Conservation (phyloP, 768 basidiomycete genomes). For the Tricholoma terreum region DNA sequence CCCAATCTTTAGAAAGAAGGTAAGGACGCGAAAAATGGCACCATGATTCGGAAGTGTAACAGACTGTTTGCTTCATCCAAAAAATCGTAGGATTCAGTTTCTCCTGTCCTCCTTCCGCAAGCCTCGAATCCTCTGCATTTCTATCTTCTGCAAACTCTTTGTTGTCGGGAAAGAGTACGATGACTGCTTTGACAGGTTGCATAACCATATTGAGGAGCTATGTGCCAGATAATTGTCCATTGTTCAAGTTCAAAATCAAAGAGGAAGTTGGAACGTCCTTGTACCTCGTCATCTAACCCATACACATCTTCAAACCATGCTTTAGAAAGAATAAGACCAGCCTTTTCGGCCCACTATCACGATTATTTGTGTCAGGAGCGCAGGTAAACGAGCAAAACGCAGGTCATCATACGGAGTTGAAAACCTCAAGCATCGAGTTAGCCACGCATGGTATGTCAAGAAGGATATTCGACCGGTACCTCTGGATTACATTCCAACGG, state of each 20-base stretch:
- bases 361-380: not conserved
- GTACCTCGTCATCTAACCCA: constrained; percentile 66
- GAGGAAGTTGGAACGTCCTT: not conserved
- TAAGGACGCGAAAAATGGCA: not conserved
- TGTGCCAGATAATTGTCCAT: not conserved
- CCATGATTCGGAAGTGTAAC: constrained; percentile 10
- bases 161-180: constrained; percentile 72
- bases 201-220: constrained; percentile 72
- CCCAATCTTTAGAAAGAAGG: constrained; percentile 46
- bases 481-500: constrained; percentile 4
- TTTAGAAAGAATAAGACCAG: not conserved
- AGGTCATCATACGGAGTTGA: not conserved
- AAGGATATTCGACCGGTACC: not conserved
- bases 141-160: not conserved
- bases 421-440: not conserved
- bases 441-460: not conserved
- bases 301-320: constrained; percentile 67
- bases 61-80: constrained; percentile 90
- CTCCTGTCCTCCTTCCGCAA: not conserved
- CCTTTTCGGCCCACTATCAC: constrained; percentile 1
- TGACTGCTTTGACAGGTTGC: constrained; percentile 74
- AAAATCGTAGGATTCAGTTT: constrained; percentile 43
- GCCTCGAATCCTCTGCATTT: not conserved
- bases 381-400: not conserved
- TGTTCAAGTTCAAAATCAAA: too few species aligned